phyloP scores from a whole-genome alignment of 352 stramenopile genomes.

The Globisporangium canariense region DNA sequence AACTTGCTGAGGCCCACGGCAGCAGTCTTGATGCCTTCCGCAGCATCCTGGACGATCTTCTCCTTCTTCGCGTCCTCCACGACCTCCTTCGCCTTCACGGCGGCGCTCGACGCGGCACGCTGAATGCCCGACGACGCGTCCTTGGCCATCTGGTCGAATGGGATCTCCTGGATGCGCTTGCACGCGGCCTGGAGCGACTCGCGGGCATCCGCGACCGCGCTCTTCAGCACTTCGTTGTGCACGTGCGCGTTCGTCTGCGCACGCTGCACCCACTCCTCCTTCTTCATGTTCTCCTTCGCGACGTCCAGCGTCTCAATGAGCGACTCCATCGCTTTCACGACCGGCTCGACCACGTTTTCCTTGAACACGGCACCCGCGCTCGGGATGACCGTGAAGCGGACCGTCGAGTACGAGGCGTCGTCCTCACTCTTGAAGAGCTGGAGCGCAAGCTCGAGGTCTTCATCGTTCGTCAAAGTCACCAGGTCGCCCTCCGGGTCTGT shows the following conservation, averaged over 20 bases:
- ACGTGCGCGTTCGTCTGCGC: conserved; percentile 40
- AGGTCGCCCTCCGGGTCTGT: conserved; percentile 67
- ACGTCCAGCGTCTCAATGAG: conserved; percentile 69
- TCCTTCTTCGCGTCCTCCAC: conserved; percentile 15
- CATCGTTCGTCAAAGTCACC: conserved; percentile 58
- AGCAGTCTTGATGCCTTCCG: conserved; percentile 10
- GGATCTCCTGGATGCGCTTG: conserved; percentile 71
- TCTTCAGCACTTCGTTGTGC: conserved; percentile 48
- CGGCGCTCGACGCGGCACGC: conserved; percentile 9
- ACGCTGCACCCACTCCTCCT: conserved; percentile 48
- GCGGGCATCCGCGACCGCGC: conserved; percentile 44
- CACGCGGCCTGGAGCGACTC: conserved; percentile 44
- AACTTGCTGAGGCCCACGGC: conserved; percentile 16
- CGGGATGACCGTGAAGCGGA: conserved; percentile 65
- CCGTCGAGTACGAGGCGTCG: conserved; percentile 36
- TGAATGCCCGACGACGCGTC: conserved; percentile 31
- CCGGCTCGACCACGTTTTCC: conserved; percentile 66
- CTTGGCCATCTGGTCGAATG: conserved; percentile 76
- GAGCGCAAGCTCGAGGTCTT: conserved; percentile 64
- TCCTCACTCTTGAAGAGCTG: conserved; percentile 39
- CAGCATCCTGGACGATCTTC: conserved; percentile 11
- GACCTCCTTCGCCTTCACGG: not conserved
- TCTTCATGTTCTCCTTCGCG: conserved; percentile 75
- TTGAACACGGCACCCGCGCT: conserved; percentile 64
- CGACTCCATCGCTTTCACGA: conserved; percentile 76